Base-by-base conservation (phyloP, 345 rosid genomes). In the Syzygium oleosum region DNA sequence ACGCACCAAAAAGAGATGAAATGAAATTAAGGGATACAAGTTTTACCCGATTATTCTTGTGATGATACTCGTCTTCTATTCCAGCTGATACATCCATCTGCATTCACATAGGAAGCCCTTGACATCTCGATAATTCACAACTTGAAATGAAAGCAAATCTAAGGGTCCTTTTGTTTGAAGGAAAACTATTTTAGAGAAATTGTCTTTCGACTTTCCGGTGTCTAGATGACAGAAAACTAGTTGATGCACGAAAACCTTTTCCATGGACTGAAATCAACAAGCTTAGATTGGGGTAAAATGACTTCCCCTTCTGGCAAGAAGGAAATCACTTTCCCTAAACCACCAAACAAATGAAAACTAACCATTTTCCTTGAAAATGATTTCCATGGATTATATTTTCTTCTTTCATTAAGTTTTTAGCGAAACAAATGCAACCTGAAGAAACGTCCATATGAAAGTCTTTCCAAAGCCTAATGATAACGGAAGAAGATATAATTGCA, bases 51-150 rank as follows among this genome's bases (percentile, higher is more conserved):
- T 93, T 94, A 90, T 94, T 98, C 91, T 96, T 98, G 85, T 96
- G 99, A 90, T 96, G 99, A 90, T 98, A 98, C 14, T 96, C 98
- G 52, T 93, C 97, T 91, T 98, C 99, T 87, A 98, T 98, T 89
- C 99, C 99, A 78, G 98, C 97, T 85, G 95, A 88, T 77, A 94
- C 96, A 78, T 98, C 99, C 99, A 98, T 96, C 99, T 98, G 92
- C 88, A 88, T 89, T 89, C 86, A 84, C 46, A 89, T 56, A 25
- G 86, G 52, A 61, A 51, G 58, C 31, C 41, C 73, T 16, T 65
- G 29, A 55, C 43, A 65, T 34, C 52, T 73, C 2, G 1, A 38
- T 12, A 84, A 38, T 34, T 65, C 63, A 88, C 51, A 52, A 41
- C 22, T n/a, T 79, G 49, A 59, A 13, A n/a, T 9, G 12, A 53